phyloP scores from a whole-genome alignment of 768 basidiomycete genomes.

The Mycena galopus region DNA sequence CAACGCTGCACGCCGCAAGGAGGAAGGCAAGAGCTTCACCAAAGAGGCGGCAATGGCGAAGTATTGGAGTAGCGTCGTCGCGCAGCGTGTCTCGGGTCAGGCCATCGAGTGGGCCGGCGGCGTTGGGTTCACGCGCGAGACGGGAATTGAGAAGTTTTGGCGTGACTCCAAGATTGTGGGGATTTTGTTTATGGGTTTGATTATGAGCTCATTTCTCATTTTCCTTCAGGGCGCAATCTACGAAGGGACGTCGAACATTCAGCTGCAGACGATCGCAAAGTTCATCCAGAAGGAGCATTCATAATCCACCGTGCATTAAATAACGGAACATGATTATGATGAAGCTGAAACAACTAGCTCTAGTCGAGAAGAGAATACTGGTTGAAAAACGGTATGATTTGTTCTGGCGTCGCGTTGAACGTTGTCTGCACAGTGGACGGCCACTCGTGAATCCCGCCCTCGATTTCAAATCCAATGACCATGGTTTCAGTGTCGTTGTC shows the following conservation, averaged over 20 bases:
- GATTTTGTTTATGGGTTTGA: conserved; percentile 30
- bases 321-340: background rate
- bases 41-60: conserved; percentile 99
- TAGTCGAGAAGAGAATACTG: background rate
- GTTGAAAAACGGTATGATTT: conserved; percentile 38
- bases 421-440: conserved; percentile 18
- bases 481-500: background rate
- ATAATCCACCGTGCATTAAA: conserved; percentile 42
- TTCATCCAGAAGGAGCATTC: conserved; percentile 90
- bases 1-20: conserved; percentile 95
- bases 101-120: conserved; percentile 99
- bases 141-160: conserved; percentile 97
- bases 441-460: conserved; percentile 28
- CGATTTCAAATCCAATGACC: conserved; percentile 28
- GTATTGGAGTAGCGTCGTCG: conserved; percentile 90
- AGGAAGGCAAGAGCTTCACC: conserved; percentile 87
- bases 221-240: conserved; percentile 83
- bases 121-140: conserved; percentile 92
- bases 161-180: conserved; percentile 95
- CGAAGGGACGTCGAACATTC: conserved; percentile 98
- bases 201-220: conserved; percentile 9
- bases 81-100: conserved; percentile 86
- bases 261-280: conserved; percentile 95
- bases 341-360: background rate
- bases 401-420: conserved; percentile 35